phyloP scores from a whole-genome alignment of 176 grass and related monocot genomes.

The Oropetium thomaeum region DNA sequence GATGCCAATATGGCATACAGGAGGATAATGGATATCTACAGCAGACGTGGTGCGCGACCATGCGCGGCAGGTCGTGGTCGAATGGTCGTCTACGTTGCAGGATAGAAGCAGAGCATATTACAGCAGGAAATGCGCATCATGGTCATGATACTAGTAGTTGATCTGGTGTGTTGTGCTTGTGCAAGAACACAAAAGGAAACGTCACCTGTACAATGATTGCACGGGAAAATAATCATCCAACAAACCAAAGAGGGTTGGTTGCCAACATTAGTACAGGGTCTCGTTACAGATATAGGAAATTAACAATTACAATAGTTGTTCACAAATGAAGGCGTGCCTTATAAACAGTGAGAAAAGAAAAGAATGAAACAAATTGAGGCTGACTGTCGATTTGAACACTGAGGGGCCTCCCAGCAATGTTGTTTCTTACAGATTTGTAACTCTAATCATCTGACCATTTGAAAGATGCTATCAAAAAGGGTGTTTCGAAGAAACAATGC shows the following conservation, averaged over 20 bases:
- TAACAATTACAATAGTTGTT: not conserved
- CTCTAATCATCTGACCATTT: constrained; percentile 24
- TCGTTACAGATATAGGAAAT: not conserved
- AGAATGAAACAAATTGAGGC: constrained; percentile 19
- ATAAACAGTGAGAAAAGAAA: not conserved
- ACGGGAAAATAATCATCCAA: not conserved
- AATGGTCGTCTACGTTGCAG: not conserved
- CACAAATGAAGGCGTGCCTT: not conserved
- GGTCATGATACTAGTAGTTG: too few relatives aligned
- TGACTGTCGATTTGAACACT: not conserved
- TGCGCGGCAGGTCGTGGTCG: not conserved
- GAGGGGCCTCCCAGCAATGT: not conserved
- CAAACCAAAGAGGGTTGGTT: not conserved
- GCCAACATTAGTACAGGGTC: not conserved
- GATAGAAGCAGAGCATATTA: not conserved
- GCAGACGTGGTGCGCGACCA: constrained; percentile 13
- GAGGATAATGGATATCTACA: not conserved
- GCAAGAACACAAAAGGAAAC: not conserved
- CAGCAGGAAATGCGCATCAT: not conserved
- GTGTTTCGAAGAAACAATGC: constrained; percentile 6
- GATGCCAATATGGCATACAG: not conserved
- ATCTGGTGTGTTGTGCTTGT: not conserved
- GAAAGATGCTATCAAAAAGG: not conserved
- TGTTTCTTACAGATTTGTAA: not conserved
- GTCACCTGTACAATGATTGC: constrained; percentile 14